Percentiles rank a stretch among this genome's conserved stretches.
Evolutionary conservation across 2,329 filamentous ascomycete genomes (phyloP).

Genomic region (Epichloe brachyelytri): DNA sequence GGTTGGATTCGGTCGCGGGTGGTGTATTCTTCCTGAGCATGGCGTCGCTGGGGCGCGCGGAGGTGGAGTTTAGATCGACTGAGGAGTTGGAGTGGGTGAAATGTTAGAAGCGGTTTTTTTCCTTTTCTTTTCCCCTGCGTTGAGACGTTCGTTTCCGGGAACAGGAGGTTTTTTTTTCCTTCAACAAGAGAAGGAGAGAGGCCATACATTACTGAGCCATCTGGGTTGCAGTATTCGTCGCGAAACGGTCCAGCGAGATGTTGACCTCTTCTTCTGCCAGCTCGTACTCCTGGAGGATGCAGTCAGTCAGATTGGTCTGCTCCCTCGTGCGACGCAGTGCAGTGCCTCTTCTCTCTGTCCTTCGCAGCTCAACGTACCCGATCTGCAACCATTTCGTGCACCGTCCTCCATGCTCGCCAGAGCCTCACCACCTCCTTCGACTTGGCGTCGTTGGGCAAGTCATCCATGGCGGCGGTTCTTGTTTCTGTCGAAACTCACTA

Average conservation of each 20-base stretch:
- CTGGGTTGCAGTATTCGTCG: conserved; percentile 53
- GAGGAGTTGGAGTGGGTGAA: neutral
- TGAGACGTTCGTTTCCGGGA: no score
- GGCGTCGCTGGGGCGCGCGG: conserved; percentile 65
- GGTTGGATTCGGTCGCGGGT: conserved; percentile 53
- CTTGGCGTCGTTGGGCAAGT: conserved; percentile 35
- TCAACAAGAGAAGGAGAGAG: neutral
- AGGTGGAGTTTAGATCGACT: conserved; percentile 80
- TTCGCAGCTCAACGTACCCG: conserved; percentile 44
- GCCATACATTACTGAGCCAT: conserved; percentile 64
- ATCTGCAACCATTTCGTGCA: conserved; percentile 89
- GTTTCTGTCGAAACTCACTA: neutral
- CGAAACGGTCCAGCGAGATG: conserved; percentile 77
- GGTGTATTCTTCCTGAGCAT: conserved; percentile 81
- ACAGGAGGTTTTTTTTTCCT: neutral
- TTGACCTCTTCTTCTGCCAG: conserved; percentile 79
- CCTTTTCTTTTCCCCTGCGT: neutral
- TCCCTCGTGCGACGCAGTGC: no score
- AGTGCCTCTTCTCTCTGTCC: neutral
- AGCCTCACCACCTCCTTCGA: conserved; percentile 50
- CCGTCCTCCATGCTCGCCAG: conserved; percentile 88
- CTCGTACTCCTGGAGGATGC: conserved; percentile 67
- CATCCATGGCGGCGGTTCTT: conserved; percentile 21
- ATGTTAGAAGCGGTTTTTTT: neutral
- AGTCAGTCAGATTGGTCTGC: neutral